phyloP scores from a whole-genome alignment of 1,284 basidiomycete genomes.

The Albatrellus sp. region DNA sequence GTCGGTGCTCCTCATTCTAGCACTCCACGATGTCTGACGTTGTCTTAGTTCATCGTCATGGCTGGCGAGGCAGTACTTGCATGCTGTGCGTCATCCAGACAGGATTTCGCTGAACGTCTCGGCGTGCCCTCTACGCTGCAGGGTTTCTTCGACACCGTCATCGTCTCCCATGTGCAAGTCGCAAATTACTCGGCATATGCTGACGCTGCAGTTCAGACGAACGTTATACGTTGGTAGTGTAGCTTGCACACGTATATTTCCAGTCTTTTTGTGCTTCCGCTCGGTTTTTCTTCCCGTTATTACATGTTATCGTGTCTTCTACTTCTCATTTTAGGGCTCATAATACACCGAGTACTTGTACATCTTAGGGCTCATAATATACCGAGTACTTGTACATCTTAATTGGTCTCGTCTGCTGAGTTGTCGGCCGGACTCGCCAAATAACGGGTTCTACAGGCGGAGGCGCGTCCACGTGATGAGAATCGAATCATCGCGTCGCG shows the following conservation, averaged over 20 bases:
- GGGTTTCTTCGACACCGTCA: conserved; percentile 21
- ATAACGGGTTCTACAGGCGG: too few relatives aligned
- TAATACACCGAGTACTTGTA: not conserved
- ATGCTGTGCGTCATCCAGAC: conserved; percentile 38
- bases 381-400: too few relatives aligned
- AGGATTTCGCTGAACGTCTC: conserved; percentile 29
- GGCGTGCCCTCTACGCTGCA: conserved; percentile 18
- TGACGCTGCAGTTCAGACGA: conserved; percentile 11
- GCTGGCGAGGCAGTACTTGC: conserved; percentile 34
- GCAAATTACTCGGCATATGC: conserved; percentile 21
- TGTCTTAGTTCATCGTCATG: conserved; percentile 37
- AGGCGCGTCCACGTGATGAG: too few relatives aligned
- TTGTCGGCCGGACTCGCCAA: too few relatives aligned
- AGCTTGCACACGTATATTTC: not conserved
- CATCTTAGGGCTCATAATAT: too few relatives aligned
- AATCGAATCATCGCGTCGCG: too few relatives aligned
- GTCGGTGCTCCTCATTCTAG: conserved; percentile 22
- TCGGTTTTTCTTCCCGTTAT: not conserved
- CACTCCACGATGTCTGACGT: conserved; percentile 2
- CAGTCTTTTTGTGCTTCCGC: not conserved
- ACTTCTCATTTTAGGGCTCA: not conserved
- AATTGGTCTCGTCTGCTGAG: too few relatives aligned
- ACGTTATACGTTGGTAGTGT: conserved; percentile 10
- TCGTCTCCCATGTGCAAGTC: conserved; percentile 22
- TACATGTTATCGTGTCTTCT: not conserved